These are phyloP conservation scores for Sporothrix phasma DNA, from an alignment of 2,329 filamentous ascomycete species.

Conservation along the genomic window DNA sequence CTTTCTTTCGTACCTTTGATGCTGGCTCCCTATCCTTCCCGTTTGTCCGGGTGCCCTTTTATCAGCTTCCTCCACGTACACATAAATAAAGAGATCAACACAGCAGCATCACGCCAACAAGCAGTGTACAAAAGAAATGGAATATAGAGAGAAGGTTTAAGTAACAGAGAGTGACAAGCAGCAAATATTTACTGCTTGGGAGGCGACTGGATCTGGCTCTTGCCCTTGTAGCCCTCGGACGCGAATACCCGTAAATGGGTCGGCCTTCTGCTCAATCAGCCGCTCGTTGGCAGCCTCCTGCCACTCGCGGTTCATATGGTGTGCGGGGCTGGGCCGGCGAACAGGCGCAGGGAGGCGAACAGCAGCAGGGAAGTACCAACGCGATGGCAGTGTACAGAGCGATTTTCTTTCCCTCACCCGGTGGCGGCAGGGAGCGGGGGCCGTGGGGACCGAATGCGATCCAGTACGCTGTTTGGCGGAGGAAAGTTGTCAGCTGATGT, in stretches of 20 bases:
- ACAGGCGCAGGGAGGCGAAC: conserved; percentile 62
- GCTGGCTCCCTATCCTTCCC: neutral
- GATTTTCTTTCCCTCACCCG: conserved; percentile 76
- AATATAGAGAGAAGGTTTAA: neutral
- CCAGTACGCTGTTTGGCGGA: conserved; percentile 73
- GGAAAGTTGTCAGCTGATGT: neutral
- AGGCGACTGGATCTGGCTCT: conserved; percentile 66
- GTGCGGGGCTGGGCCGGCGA: conserved; percentile 61
- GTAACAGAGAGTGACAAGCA: conserved; percentile 3
- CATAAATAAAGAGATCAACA: conserved; percentile 2
- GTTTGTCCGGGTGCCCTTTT: neutral
- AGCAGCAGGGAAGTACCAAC: conserved; percentile 56
- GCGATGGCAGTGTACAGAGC: conserved; percentile 59
- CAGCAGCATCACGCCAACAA: conserved; percentile 3
- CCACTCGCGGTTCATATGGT: conserved; percentile 97
- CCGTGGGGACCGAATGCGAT: conserved; percentile 97
- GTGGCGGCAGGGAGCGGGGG: conserved; percentile 71
- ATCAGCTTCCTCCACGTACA: neutral
- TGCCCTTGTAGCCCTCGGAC: conserved; percentile 67
- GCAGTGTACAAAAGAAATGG: neutral
- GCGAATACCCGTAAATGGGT: conserved; percentile 79
- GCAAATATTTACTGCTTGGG: conserved; percentile 35
- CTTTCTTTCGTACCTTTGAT: neutral
- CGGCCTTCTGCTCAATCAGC: conserved; percentile 74
- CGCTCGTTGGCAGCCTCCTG: conserved; percentile 93